phyloP scores from a whole-genome alignment of 352 stramenopile genomes.

The Phytopythium vexans region DNA sequence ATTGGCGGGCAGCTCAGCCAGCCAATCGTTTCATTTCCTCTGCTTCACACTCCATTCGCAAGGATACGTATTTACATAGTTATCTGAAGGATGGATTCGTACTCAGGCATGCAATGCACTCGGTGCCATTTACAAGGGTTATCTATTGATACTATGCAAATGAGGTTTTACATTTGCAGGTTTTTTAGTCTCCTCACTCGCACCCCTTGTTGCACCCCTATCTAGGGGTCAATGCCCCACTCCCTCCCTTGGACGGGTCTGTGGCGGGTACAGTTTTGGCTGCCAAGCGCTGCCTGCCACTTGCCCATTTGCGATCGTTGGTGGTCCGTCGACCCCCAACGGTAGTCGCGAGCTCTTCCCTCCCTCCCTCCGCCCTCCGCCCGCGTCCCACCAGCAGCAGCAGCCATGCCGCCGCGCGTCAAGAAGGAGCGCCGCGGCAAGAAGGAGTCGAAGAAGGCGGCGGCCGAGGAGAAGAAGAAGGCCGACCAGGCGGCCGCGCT shows the following conservation, averaged over 20 bases:
- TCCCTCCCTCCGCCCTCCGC: not conserved
- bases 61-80: not conserved
- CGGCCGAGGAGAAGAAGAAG: conserved; percentile 76
- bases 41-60: not conserved
- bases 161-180: no score
- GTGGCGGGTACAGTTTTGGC: no score
- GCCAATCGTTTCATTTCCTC: conserved; percentile 1
- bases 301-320: not conserved
- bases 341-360: not conserved
- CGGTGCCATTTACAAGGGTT: no score
- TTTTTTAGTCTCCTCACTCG: no score
- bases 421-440: conserved; percentile 80
- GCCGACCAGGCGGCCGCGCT: conserved; percentile 60
- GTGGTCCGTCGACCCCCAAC: not conserved
- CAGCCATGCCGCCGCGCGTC: conserved; percentile 49
- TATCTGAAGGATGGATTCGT: not conserved
- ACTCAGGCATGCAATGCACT: not conserved
- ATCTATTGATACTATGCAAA: no score
- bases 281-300: not conserved
- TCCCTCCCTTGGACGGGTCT: no score
- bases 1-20: not conserved
- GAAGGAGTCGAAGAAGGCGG: conserved; percentile 76
- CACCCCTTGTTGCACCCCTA: no score
- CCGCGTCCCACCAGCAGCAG: not conserved
- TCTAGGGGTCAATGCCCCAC: no score